A percentile compares a stretch with the other conserved stretches of the same genome.
These are phyloP conservation scores for Thermothielavioides terrestris DNA, from an alignment of 495 filamentous ascomycete genomes.

Conservation along the genomic window DNA sequence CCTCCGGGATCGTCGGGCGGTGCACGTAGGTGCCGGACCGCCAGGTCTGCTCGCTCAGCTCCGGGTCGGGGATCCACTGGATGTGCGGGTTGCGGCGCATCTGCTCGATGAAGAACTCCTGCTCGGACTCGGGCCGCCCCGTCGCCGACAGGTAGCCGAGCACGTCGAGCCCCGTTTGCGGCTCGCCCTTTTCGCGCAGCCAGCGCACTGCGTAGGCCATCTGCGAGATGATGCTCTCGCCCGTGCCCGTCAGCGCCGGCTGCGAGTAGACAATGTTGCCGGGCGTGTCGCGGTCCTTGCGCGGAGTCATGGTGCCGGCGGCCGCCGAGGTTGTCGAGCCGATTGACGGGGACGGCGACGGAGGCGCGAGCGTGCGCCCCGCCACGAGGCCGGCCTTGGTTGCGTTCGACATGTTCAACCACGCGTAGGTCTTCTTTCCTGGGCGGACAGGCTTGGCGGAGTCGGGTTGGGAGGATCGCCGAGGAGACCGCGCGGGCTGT, in stretches of 20 bases:
- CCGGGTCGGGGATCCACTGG: constrained; percentile 53
- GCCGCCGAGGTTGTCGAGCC: constrained; percentile 41
- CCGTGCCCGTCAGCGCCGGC: constrained; percentile 66
- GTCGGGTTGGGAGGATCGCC: no score
- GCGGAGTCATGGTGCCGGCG: constrained; percentile 35
- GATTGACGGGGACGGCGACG: constrained; percentile 33
- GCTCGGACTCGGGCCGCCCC: constrained; percentile 35
- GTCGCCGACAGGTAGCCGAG: constrained; percentile 65
- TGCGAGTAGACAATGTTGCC: constrained; percentile 59
- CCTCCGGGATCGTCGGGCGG: constrained; percentile 66
- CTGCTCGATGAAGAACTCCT: constrained; percentile 35
- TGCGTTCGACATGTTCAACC: constrained; percentile 41
- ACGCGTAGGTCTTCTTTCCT: no score
- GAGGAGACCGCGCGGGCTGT: no score
- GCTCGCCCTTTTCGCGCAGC: constrained; percentile 66
- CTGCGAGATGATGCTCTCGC: constrained; percentile 72
- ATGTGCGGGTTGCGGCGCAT: constrained; percentile 61
- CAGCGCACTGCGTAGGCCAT: constrained; percentile 75
- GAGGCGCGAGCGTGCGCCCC: constrained; percentile 30
- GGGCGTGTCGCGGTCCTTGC: constrained; percentile 45
- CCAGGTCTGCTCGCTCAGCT: constrained; percentile 46
- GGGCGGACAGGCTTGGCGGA: no score
- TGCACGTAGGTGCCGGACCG: constrained; percentile 62
- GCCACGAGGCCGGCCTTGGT: constrained; percentile 33
- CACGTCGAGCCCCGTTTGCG: constrained; percentile 64